A percentile compares a stretch with the other conserved stretches of the same genome.
These are phyloP conservation scores for Pestalotiopsis sp. DNA, from an alignment of 2,329 filamentous ascomycete species.

Conservation along the genomic window DNA sequence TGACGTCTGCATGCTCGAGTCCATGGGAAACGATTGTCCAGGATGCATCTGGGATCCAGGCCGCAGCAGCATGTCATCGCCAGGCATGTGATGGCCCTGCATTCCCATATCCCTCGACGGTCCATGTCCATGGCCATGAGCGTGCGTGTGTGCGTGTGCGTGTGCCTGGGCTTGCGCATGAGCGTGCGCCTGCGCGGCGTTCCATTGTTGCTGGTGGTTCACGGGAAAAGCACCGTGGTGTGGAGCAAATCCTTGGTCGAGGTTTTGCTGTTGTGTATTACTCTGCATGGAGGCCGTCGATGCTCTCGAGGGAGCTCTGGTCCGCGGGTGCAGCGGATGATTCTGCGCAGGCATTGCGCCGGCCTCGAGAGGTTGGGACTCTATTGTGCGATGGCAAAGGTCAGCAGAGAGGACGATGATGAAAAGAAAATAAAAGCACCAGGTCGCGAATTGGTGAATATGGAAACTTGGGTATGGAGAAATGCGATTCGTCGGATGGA, in stretches of 20 bases:
- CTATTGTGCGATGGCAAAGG: conserved; percentile 21
- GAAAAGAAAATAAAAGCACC: neutral
- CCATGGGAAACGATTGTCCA: conserved; percentile 50
- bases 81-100: conserved; percentile 44
- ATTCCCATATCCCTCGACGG: conserved; percentile 47
- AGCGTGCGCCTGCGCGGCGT: conserved; percentile 36
- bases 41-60: conserved; percentile 59
- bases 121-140: conserved; percentile 27
- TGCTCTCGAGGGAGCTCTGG: conserved; percentile 56
- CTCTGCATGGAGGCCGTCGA: conserved; percentile 62
- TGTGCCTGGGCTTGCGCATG: neutral
- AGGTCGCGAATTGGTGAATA: neutral
- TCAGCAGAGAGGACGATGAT: conserved; percentile 8
- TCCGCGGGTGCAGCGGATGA: conserved; percentile 45
- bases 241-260: conserved; percentile 50
- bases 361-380: conserved; percentile 31
- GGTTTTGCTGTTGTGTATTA: conserved; percentile 51
- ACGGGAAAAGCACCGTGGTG: conserved; percentile 39
- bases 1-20: conserved; percentile 51
- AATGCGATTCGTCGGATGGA: neutral
- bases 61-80: conserved; percentile 64
- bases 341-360: conserved; percentile 38
- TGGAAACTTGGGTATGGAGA: neutral
- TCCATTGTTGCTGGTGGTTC: conserved; percentile 47
- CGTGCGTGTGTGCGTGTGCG: neutral